phyloP scores from a whole-genome alignment of 228 moss, liverwort and hornwort genomes.

The Sphagnum fallax region DNA sequence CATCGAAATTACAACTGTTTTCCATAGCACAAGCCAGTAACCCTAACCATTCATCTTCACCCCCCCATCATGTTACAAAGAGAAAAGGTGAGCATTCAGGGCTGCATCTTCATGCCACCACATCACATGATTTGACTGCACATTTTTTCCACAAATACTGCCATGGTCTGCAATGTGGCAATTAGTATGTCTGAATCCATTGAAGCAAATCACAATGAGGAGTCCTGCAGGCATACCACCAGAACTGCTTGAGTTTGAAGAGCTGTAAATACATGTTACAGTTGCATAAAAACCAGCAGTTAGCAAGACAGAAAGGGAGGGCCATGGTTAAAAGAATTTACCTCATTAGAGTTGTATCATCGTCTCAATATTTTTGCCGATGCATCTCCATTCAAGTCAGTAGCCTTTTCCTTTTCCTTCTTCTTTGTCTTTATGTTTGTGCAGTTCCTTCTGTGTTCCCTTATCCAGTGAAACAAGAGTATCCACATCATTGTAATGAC shows the following conservation, averaged over 20 bases:
- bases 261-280: no score
- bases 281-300: no score
- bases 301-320: no score
- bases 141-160: slow-evolving; percentile 92
- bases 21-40: slow-evolving; percentile 77
- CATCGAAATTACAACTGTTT: slow-evolving; percentile 72
- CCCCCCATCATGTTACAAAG: slow-evolving; percentile 98
- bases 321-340: slow-evolving; percentile 1
- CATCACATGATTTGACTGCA: slow-evolving; percentile 89
- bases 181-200: slow-evolving; percentile 92
- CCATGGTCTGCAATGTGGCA: slow-evolving; percentile 85
- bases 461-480: no score
- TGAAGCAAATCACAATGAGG: slow-evolving; percentile 82
- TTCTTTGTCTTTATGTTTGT: no score
- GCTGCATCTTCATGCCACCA: slow-evolving; percentile 94
- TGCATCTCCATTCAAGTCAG: no score
- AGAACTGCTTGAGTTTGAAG: no score
- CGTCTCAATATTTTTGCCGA: no score
- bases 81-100: slow-evolving; percentile 93
- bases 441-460: no score
- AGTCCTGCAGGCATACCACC: slow-evolving; percentile 60
- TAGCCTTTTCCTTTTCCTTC: no score
- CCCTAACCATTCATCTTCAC: slow-evolving; percentile 94
- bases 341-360: slow-evolving; percentile 86
- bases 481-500: no score